Evolutionary conservation across 768 basidiomycete species (phyloP).

Genomic region (Mrakia blollopis): DNA sequence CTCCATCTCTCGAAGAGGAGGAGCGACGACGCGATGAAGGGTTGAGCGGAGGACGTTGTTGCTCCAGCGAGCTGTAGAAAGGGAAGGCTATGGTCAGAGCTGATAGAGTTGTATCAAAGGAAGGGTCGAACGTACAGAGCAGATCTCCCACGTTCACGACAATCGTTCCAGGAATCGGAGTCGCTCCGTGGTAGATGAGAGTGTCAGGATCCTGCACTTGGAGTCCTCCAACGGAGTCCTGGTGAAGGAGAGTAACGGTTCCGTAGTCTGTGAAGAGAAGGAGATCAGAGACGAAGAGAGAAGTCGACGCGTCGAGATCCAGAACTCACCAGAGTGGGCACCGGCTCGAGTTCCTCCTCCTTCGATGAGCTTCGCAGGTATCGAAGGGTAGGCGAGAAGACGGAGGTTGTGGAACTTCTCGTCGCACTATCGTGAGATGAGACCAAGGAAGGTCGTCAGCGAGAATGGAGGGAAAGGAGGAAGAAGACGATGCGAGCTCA

Average conservation of each 20-base stretch:
- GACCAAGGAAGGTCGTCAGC: background rate
- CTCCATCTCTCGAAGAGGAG: constrained; percentile 48
- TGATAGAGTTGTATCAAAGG: constrained; percentile 47
- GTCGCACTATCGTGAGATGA: constrained; percentile 39
- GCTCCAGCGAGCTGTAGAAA: constrained; percentile 37
- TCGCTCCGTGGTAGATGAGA: constrained; percentile 63
- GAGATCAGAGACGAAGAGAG: background rate
- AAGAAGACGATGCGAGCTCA: constrained; percentile 38
- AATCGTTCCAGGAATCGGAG: constrained; percentile 71
- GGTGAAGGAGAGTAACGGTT: constrained; percentile 74
- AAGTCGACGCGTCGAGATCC: background rate
- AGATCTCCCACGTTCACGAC: constrained; percentile 79
- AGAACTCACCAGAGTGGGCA: constrained; percentile 60
- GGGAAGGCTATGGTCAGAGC: background rate
- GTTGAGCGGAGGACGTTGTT: constrained; percentile 45
- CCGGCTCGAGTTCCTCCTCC: constrained; percentile 76
- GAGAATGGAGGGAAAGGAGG: background rate
- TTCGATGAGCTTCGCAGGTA: constrained; percentile 56
- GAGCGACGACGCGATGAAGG: constrained; percentile 75
- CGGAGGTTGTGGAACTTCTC: constrained; percentile 76
- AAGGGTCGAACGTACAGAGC: constrained; percentile 45
- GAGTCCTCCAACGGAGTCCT: constrained; percentile 73
- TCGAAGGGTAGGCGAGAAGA: constrained; percentile 73
- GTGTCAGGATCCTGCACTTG: constrained; percentile 79
- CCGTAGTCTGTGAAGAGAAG: constrained; percentile 58